A percentile compares a stretch with the other conserved stretches of the same genome.
Evolutionary conservation across 306 rosid genomes (phyloP).

Genomic region (Quercus suber): DNA sequence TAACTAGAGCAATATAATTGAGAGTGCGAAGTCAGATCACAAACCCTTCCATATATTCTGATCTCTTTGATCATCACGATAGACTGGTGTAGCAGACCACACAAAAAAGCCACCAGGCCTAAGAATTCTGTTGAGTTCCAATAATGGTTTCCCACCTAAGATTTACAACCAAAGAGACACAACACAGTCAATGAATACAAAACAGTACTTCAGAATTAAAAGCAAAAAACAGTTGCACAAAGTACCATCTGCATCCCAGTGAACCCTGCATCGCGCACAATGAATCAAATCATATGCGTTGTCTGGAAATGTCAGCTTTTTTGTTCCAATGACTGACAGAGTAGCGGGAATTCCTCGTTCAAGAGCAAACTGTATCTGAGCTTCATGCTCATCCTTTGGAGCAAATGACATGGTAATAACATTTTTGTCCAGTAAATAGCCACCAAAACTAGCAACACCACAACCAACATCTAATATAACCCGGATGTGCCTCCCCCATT

Average conservation of each 20-base stretch:
- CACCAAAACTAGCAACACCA: slow-evolving; percentile 99
- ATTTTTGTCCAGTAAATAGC: slow-evolving; percentile 69
- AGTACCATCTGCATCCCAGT: slow-evolving; percentile 97
- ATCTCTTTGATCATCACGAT: slow-evolving; percentile 75
- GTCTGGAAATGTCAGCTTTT: slow-evolving; percentile 69
- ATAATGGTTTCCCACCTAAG: slow-evolving; percentile 89
- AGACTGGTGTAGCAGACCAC: slow-evolving; percentile 99
- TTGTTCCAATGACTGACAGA: slow-evolving; percentile 93
- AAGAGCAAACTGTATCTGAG: slow-evolving; percentile 98
- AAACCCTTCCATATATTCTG: slow-evolving; percentile 77
- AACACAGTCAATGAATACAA: not conserved
- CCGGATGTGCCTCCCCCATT: slow-evolving; percentile 79
- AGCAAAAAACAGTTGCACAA: not conserved
- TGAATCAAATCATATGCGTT: slow-evolving; percentile 83
- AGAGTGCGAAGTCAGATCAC: slow-evolving; percentile 23
- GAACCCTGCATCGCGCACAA: slow-evolving; percentile 97
- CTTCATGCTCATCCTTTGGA: slow-evolving; percentile 98
- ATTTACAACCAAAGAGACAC: slow-evolving; percentile 17
- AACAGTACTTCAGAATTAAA: slow-evolving; percentile 1
- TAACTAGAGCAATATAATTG: not conserved
- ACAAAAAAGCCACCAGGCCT: slow-evolving; percentile 94
- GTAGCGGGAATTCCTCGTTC: slow-evolving; percentile 98
- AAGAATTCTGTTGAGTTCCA: slow-evolving; percentile 90
- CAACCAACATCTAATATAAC: slow-evolving; percentile 93
- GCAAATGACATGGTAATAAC: slow-evolving; percentile 94